These are phyloP conservation scores for Pyrenophora seminiperda DNA, from an alignment of 2,329 filamentous ascomycete species.

Conservation along the genomic window DNA sequence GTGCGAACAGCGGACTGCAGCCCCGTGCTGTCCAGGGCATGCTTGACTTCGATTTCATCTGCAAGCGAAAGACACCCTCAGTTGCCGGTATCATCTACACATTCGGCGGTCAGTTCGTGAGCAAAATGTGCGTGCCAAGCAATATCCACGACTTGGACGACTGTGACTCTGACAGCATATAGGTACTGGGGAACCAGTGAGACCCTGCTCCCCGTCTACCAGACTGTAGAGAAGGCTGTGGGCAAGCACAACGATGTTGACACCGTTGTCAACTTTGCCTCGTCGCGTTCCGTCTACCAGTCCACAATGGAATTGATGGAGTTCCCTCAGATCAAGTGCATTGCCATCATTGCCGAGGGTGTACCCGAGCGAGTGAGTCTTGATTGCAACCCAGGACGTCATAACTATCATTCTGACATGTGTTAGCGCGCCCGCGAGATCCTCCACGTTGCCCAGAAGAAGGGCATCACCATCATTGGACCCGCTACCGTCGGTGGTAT, in stretches of 20 bases:
- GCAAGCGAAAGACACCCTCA: conserved; percentile 95
- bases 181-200: conserved; percentile 99
- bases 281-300: conserved; percentile 96
- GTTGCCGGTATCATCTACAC: conserved; percentile 99
- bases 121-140: conserved; percentile 78
- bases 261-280: conserved; percentile 98
- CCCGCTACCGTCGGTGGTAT: conserved; percentile 98
- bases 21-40: conserved; percentile 70
- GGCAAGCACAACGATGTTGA: conserved; percentile 97
- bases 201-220: conserved; percentile 97
- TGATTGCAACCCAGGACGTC: background rate
- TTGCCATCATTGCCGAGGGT: conserved; percentile 99
- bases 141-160: conserved; percentile 5
- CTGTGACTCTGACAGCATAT: conserved; percentile 23
- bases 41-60: conserved; percentile 99
- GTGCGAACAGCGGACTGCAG: conserved; percentile 75
- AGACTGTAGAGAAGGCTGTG: conserved; percentile 88
- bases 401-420: conserved; percentile 18
- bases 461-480: conserved; percentile 98
- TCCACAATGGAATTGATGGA: conserved; percentile 99
- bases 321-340: conserved; percentile 94
- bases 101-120: conserved; percentile 99
- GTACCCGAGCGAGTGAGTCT: conserved; percentile 89
- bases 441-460: conserved; percentile 93
- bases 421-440: conserved; percentile 92